A percentile compares a stretch with the other conserved stretches of the same genome.
These are phyloP conservation scores for Thymus quinquecostatus DNA, from an alignment of 257 asterid species.

Conservation along the genomic window DNA sequence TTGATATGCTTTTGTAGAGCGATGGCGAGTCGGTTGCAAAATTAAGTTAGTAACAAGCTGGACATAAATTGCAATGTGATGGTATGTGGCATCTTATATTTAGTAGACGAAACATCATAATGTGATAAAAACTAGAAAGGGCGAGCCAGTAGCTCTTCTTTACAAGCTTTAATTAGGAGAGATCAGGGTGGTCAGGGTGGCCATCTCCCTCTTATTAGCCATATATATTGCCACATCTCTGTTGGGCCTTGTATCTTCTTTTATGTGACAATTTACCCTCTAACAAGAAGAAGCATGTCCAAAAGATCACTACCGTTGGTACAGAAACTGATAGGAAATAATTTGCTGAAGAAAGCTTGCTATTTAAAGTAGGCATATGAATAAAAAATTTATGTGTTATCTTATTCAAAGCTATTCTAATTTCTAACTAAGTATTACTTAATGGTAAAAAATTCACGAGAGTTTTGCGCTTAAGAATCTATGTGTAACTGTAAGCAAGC, in stretches of 20 bases:
- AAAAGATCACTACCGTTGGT: not conserved
- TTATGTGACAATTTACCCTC: not conserved
- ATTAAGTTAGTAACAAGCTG: not conserved
- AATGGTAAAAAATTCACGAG: slow-evolving; percentile 12
- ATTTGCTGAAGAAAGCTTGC: not conserved
- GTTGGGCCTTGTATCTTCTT: not conserved
- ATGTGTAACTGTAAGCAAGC: not conserved
- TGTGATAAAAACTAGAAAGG: not conserved
- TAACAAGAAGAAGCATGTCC: slow-evolving; percentile 12
- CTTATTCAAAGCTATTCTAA: not conserved
- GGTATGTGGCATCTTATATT: slow-evolving; percentile 13
- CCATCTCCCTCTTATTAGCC: not conserved
- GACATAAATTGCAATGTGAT: slow-evolving; percentile 4
- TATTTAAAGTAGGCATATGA: not conserved
- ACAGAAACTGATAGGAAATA: not conserved
- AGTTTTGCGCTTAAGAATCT: slow-evolving; percentile 11
- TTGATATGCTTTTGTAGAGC: not conserved
- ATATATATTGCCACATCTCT: not conserved
- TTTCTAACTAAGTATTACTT: not conserved
- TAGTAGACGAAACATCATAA: slow-evolving; percentile 8
- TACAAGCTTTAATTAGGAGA: not conserved
- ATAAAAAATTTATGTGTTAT: not conserved
- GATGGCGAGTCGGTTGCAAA: slow-evolving; percentile 6
- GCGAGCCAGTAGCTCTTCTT: not conserved
- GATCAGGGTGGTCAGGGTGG: slow-evolving; percentile 2